Conservation (phyloP, 371 early-diverging fungal genomes). For the Cladochytrium tenue region DNA sequence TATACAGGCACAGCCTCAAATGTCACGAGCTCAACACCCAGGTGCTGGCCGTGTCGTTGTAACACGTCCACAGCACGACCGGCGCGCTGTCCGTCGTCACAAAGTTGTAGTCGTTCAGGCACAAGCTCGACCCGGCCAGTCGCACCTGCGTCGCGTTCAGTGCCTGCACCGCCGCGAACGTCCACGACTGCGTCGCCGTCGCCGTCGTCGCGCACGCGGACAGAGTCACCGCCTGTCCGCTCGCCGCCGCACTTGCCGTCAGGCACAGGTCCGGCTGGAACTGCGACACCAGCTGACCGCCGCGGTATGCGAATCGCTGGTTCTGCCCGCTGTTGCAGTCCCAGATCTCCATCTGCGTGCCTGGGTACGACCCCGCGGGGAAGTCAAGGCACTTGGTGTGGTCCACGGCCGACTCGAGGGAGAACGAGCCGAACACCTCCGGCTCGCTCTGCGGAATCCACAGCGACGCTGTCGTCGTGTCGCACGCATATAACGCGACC, state of each 20-base stretch:
- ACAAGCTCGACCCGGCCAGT: background rate
- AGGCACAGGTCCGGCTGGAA: no score
- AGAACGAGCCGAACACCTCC: background rate
- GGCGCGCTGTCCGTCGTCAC: background rate
- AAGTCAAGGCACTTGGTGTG: background rate
- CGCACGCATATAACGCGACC: background rate
- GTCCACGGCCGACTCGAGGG: background rate
- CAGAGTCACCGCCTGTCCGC: no score
- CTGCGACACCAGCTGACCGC: background rate
- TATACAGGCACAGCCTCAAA: no score
- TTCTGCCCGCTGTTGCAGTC: background rate
- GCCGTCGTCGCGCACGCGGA: no score
- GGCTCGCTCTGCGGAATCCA: background rate
- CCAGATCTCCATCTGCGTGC: background rate
- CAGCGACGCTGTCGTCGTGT: background rate
- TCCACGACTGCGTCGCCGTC: background rate
- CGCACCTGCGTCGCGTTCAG: background rate
- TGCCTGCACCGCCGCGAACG: background rate
- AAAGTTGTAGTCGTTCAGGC: slow-evolving; percentile 2
- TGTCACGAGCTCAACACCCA: background rate
- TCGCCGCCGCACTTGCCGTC: no score
- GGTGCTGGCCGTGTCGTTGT: background rate
- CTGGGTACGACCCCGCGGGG: background rate
- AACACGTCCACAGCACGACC: background rate
- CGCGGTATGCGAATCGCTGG: background rate